Conservation (phyloP, 1,284 basidiomycete genomes). For the Coniferiporia weirii region DNA sequence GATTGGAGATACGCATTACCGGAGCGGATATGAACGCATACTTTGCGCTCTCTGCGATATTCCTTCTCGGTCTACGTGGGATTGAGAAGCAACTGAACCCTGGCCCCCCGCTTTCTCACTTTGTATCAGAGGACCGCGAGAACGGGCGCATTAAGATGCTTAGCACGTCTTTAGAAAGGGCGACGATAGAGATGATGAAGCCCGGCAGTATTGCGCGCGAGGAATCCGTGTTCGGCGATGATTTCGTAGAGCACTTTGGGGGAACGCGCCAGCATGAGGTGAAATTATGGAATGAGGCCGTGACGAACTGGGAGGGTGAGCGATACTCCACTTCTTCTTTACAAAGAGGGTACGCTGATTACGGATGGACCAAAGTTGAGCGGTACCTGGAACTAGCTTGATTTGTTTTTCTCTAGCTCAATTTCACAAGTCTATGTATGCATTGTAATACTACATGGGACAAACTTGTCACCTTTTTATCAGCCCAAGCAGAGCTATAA, state of each 20-base stretch:
- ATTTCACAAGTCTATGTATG: conserved; percentile 23
- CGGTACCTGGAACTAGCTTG: conserved; percentile 80
- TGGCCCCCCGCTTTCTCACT: conserved; percentile 64
- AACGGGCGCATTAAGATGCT: conserved; percentile 65
- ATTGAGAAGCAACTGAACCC: conserved; percentile 72
- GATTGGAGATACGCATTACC: conserved; percentile 90
- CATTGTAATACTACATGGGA: background rate
- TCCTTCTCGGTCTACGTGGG: conserved; percentile 81
- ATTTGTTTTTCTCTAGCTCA: conserved; percentile 7
- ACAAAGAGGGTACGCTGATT: conserved; percentile 7
- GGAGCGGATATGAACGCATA: conserved; percentile 96
- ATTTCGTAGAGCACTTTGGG: conserved; percentile 90
- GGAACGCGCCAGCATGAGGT: conserved; percentile 91
- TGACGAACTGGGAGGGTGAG: conserved; percentile 92
- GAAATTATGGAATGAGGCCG: conserved; percentile 79
- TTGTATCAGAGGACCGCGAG: conserved; percentile 50
- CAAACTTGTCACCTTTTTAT: too few relatives aligned
- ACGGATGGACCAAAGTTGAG: conserved; percentile 50
- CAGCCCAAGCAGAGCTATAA: too few relatives aligned
- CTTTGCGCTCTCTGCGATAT: conserved; percentile 82
- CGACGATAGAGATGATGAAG: conserved; percentile 76
- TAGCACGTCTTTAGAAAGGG: conserved; percentile 72
- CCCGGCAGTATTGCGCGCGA: conserved; percentile 78
- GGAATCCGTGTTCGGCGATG: conserved; percentile 68
- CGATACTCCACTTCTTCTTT: conserved; percentile 12